Conservation (phyloP, 2,329 filamentous ascomycete genomes). For the Aureobasidium sp. region DNA sequence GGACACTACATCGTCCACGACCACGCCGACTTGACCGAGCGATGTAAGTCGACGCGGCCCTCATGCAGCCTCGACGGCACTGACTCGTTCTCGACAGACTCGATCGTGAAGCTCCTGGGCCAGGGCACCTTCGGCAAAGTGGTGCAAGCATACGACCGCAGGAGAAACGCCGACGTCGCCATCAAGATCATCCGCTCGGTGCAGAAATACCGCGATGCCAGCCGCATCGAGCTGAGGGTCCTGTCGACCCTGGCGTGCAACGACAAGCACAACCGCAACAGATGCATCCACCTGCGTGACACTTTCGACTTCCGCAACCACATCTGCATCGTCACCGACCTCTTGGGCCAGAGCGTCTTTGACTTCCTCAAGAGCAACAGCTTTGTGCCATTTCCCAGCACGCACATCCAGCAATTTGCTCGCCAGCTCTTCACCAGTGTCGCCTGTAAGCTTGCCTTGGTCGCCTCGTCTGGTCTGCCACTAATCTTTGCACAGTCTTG, state of each 20-base stretch:
- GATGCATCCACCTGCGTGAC: constrained; percentile 92
- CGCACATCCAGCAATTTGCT: constrained; percentile 95
- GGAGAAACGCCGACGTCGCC: constrained; percentile 72
- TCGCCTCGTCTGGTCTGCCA: constrained; percentile 9
- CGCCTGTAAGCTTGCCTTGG: constrained; percentile 62
- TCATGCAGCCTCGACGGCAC: background rate
- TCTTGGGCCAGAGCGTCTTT: constrained; percentile 91
- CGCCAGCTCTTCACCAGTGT: constrained; percentile 96
- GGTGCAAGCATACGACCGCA: constrained; percentile 79
- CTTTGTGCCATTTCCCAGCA: constrained; percentile 96
- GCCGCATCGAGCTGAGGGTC: constrained; percentile 86
- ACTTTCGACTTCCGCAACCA: constrained; percentile 97
- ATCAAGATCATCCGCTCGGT: constrained; percentile 98
- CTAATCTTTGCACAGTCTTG: constrained; percentile 55
- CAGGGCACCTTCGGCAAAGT: constrained; percentile 99
- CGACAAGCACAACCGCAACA: constrained; percentile 84
- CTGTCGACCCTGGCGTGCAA: constrained; percentile 87
- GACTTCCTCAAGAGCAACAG: constrained; percentile 94
- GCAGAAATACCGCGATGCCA: constrained; percentile 95
- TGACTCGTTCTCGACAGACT: constrained; percentile 50
- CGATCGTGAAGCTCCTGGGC: constrained; percentile 80
- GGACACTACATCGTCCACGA: constrained; percentile 93
- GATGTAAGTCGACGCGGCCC: constrained; percentile 60
- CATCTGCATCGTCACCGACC: constrained; percentile 76
- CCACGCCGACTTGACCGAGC: constrained; percentile 75